These are phyloP conservation scores for Emergomyces orientalis DNA, from an alignment of 2,329 filamentous ascomycete genomes.

Conservation along the genomic window DNA sequence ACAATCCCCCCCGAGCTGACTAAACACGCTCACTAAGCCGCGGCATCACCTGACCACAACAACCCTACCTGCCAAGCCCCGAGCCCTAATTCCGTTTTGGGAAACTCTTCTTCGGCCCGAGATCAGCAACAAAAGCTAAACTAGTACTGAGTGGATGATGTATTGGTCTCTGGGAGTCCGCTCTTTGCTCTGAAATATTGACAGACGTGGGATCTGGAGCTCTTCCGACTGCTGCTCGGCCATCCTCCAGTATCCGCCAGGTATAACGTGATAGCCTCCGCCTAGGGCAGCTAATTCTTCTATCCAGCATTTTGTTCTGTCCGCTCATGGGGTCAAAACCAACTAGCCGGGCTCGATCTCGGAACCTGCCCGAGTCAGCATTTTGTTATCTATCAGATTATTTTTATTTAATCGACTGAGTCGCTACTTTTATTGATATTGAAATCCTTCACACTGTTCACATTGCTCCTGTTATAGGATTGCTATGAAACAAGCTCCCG, in stretches of 20 bases:
- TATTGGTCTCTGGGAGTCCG: no score
- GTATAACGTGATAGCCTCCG: neutral
- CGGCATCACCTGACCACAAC: neutral
- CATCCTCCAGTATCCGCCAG: neutral
- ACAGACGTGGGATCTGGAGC: neutral
- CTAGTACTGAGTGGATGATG: no score
- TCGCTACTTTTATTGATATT: neutral
- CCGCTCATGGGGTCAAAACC: neutral
- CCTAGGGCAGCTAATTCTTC: neutral
- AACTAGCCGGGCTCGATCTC: neutral
- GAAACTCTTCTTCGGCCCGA: neutral
- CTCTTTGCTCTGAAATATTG: neutral
- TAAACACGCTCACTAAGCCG: neutral
- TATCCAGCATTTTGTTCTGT: neutral
- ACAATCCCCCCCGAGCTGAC: neutral
- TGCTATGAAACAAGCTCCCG: neutral
- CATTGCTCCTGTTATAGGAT: neutral
- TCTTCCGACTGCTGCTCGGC: neutral
- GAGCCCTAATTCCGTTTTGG: neutral
- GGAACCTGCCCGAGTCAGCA: constrained; percentile 1
- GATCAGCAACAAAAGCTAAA: no score
- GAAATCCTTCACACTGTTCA: neutral
- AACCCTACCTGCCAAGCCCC: neutral
- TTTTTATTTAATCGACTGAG: constrained; percentile 1
- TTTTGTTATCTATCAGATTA: neutral